Base-by-base conservation (phyloP, 805 yeast genomes). In the Pichia manshurica region DNA sequence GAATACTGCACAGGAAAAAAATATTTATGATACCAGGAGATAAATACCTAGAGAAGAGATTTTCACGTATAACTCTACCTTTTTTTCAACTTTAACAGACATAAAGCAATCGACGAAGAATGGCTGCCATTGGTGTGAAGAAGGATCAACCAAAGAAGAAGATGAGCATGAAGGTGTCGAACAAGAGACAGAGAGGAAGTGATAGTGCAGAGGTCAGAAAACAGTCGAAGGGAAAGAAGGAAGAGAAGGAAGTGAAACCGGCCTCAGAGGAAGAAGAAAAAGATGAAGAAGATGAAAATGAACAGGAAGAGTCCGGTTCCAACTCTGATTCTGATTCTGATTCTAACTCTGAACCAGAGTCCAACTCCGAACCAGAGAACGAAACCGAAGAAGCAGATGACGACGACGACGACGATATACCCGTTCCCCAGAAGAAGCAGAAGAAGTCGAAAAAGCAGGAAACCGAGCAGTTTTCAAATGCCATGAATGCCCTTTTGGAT, bases 401-500 rank as follows among this genome's bases (percentile, higher is more conserved):
- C 4, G 61, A 57, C 4, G 50, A 58, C 4, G 63, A 60, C 29
- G 57, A 50, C 3, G 64, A 62, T 21, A 59, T 69, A 55, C 80
- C 72, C 17, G 34, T 42, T 16, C 47, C 48, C 58, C 62, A 48
- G 56, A 74, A 75, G 58, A 77, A 82, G 52, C 79, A 77, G 65
- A 74, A 72, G 58, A 75, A 75, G 58, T 77, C 74, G 45, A 67
- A 68, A 39, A 83, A 77, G 51, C 88, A 83, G 64, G 91, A 89
- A n/a, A 75, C 87, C 1, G 82, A 73, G 39, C 73, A 80, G 2
- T 91, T 93, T 60, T 87, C 96, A 17, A 74, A 68, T 46, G 98
- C 98, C 0, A 79, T 93, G 60, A 79, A 71, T 55, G 93, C 96
- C 15, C 84, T 91, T 57, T 68, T 91, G 44, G 85, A 84, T 5